A percentile compares a stretch with the other conserved stretches of the same genome.
Conservation (phyloP, 2,329 filamentous ascomycete species). For the Sporothrix protearum region DNA sequence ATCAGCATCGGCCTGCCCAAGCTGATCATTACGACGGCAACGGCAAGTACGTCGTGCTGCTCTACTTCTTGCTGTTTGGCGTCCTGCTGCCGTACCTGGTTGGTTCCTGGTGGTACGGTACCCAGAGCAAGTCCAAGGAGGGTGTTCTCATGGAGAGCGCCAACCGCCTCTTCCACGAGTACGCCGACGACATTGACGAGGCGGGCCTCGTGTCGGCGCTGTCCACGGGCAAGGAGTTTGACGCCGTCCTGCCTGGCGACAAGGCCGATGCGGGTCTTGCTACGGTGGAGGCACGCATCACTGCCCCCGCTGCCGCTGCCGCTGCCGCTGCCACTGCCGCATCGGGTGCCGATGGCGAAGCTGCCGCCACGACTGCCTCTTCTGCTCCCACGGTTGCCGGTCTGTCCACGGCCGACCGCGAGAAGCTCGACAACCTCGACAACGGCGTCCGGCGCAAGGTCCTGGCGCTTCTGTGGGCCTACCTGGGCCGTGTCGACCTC, state of each 20-base stretch:
- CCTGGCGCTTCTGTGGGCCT: slow-evolving; percentile 88
- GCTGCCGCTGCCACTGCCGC: slow-evolving; percentile 43
- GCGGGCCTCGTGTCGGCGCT: slow-evolving; percentile 76
- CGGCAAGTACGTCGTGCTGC: slow-evolving; percentile 87
- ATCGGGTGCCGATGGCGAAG: not conserved
- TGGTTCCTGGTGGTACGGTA: slow-evolving; percentile 98
- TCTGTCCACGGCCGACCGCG: slow-evolving; percentile 69
- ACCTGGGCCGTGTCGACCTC: slow-evolving; percentile 82
- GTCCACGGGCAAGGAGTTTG: slow-evolving; percentile 83
- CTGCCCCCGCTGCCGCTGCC: slow-evolving; percentile 55
- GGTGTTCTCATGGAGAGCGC: slow-evolving; percentile 89
- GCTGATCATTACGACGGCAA: slow-evolving; percentile 91
- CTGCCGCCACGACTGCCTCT: slow-evolving; percentile 33
- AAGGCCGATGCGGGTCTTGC: slow-evolving; percentile 76
- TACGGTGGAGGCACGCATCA: slow-evolving; percentile 77
- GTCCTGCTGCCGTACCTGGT: slow-evolving; percentile 90
- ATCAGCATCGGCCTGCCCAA: slow-evolving; percentile 95
- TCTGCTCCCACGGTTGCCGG: slow-evolving; percentile 37
- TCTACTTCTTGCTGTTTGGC: slow-evolving; percentile 84
- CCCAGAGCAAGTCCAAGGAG: slow-evolving; percentile 88
- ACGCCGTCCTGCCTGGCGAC: slow-evolving; percentile 68
- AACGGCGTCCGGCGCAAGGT: slow-evolving; percentile 78
- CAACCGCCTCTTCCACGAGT: slow-evolving; percentile 91
- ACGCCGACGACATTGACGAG: slow-evolving; percentile 77
- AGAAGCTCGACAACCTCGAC: slow-evolving; percentile 75